phyloP scores from a whole-genome alignment of 164 flowering plant species.

The Santalum album region DNA sequence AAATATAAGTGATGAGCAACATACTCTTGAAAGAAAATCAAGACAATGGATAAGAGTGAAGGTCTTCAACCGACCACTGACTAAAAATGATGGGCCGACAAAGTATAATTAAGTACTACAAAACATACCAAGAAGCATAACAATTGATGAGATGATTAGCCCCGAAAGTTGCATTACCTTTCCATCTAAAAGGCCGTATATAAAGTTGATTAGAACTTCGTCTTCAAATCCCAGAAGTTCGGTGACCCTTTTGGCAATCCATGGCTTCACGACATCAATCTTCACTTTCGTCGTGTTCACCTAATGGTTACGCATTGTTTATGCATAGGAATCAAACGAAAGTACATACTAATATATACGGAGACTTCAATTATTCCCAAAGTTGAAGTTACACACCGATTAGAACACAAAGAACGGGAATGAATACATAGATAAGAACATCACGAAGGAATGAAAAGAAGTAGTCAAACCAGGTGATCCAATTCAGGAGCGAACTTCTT shows the following conservation, averaged over 20 bases:
- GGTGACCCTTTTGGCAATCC: slow-evolving; percentile 86
- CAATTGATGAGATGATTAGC: neutral
- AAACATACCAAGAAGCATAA: neutral
- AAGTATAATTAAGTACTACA: neutral
- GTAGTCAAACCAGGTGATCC: slow-evolving; percentile 65
- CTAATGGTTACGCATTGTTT: slow-evolving; percentile 33
- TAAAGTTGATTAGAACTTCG: slow-evolving; percentile 88
- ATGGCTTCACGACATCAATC: slow-evolving; percentile 82
- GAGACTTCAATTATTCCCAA: too few species aligned
- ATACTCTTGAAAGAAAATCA: neutral
- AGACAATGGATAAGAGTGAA: neutral
- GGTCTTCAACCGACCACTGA: neutral
- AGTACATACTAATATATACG: too few species aligned
- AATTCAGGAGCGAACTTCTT: slow-evolving; percentile 91
- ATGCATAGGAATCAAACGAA: too few species aligned
- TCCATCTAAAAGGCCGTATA: slow-evolving; percentile 73
- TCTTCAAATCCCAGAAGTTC: slow-evolving; percentile 95
- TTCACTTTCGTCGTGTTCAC: slow-evolving; percentile 85
- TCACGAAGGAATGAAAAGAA: neutral
- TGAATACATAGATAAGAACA: neutral
- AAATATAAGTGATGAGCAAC: too few species aligned
- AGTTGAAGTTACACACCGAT: too few species aligned
- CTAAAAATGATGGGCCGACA: neutral
- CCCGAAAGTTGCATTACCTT: slow-evolving; percentile 45
- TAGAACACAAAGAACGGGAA: too few species aligned